Conservation (phyloP, 192 early-diverging fungal species). For the Mortierella claussenii region DNA sequence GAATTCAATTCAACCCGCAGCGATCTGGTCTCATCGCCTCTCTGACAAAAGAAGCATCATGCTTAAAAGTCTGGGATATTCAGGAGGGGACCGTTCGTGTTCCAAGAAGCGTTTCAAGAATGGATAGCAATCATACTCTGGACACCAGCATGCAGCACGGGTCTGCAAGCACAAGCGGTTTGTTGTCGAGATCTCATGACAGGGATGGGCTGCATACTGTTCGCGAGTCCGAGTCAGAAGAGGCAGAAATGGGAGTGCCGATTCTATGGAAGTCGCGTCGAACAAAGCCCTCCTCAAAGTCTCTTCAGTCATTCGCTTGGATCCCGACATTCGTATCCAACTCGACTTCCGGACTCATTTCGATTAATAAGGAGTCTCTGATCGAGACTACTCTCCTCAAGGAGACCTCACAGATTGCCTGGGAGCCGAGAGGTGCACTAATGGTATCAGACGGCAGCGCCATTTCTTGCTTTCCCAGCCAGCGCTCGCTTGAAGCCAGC, state of each 20-base stretch:
- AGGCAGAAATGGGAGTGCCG: slow-evolving; percentile 53
- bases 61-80: slow-evolving; percentile 73
- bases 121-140: slow-evolving; percentile 26
- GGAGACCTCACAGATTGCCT: slow-evolving; percentile 61
- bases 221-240: slow-evolving; percentile 30
- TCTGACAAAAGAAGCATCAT: slow-evolving; percentile 63
- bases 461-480: slow-evolving; percentile 46
- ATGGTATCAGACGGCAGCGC: slow-evolving; percentile 52
- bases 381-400: slow-evolving; percentile 63
- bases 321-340: slow-evolving; percentile 54
- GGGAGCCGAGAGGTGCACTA: slow-evolving; percentile 66
- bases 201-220: slow-evolving; percentile 41
- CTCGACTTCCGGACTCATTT: slow-evolving; percentile 59
- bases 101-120: slow-evolving; percentile 26
- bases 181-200: slow-evolving; percentile 43
- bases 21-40: slow-evolving; percentile 69
- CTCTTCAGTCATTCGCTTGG: slow-evolving; percentile 63
- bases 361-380: slow-evolving; percentile 63
- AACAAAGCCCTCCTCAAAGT: slow-evolving; percentile 52
- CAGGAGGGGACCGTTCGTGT: slow-evolving; percentile 62
- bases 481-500: slow-evolving; percentile 23
- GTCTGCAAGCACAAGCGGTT: slow-evolving; percentile 2
- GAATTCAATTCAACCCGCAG: slow-evolving; percentile 69
- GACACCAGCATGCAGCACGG: slow-evolving; percentile 19
- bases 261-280: slow-evolving; percentile 61